phyloP scores from a whole-genome alignment of 2,329 filamentous ascomycete species.

The Aspergillus tamarii region DNA sequence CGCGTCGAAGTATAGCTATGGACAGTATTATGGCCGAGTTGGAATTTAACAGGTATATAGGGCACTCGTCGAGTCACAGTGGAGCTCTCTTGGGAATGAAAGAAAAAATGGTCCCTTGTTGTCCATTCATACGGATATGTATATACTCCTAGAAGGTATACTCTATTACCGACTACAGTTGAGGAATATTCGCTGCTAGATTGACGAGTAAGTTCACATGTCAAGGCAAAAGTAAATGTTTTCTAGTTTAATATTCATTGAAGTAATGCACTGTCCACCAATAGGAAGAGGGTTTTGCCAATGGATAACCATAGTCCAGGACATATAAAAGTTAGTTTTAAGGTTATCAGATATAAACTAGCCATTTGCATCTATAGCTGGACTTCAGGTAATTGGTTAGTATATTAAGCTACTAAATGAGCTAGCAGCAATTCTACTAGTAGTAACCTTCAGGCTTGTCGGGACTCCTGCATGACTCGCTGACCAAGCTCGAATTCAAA shows the following conservation, averaged over 20 bases:
- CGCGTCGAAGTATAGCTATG: background rate
- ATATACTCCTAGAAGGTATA: background rate
- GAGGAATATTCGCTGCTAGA: background rate
- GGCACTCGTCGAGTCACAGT: background rate
- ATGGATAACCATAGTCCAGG: background rate
- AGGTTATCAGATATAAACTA: background rate
- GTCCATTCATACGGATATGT: background rate
- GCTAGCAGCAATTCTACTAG: background rate
- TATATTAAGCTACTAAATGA: background rate
- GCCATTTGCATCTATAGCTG: background rate
- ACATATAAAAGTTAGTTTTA: background rate
- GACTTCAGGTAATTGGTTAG: background rate
- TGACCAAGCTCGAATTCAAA: background rate
- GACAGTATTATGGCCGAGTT: background rate
- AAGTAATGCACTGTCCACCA: background rate
- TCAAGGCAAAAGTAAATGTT: background rate
- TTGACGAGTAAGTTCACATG: background rate
- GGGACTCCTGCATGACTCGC: background rate
- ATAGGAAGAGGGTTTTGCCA: background rate
- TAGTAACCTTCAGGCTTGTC: background rate
- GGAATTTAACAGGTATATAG: background rate
- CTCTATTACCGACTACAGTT: background rate
- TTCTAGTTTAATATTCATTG: background rate
- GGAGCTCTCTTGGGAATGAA: background rate
- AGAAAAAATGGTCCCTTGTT: background rate